Base-by-base conservation (phyloP, 208 protist species). In the Giardia duodenalis region DNA sequence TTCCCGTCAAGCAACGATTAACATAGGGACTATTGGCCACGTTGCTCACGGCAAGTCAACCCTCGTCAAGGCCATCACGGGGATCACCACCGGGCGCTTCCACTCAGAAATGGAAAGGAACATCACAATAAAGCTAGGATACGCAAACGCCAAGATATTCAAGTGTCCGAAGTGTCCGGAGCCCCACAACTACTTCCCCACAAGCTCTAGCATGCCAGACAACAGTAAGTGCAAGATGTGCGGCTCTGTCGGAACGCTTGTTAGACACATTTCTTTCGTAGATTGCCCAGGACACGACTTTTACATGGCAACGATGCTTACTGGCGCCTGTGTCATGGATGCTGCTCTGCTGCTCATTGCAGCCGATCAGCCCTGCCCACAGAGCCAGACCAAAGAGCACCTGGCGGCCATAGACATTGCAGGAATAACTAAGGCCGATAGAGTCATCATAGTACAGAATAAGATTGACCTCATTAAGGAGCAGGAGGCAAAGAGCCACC, bases 221-320 rank as follows among this genome's bases (percentile, higher is more conserved):
- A 46, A 89, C 39, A 22, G 45, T 43, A 44, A 45, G 46, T 94
- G 92, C 48, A 39, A 19, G 0, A 46, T 44, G 44, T 94, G 89
- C 39, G 42, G 67, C 3, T 3, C 0, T 89, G 1, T 47, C 0
- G 94, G 94, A 89, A 39, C 39, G 2, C 92, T 95, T 39, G 22
- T 90, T 0, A 4, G 94, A 3, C 94, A 95, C 57, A 76, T 95
- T 45, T 95, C 94, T 43, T 95, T 96, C 89, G 92, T 95, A 0
- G 95, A 96, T 91, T 95, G 94, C 92, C 94, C 94, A 97, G 91
- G 96, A 92, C 98, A 99, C 96, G 98, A 99, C 96, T 98, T 99
- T 95, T 97, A 99, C 67, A 99, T 99, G 98, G 98, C 98, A 44
- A 99, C 98, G 86, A 99, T 99, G 99, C 96, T 99, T 47, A 99